Evolutionary conservation across 2,329 filamentous ascomycete species (phyloP), one percentile per base, ranked within the genome.

Genomic region (Curvularia spicifera): DNA sequence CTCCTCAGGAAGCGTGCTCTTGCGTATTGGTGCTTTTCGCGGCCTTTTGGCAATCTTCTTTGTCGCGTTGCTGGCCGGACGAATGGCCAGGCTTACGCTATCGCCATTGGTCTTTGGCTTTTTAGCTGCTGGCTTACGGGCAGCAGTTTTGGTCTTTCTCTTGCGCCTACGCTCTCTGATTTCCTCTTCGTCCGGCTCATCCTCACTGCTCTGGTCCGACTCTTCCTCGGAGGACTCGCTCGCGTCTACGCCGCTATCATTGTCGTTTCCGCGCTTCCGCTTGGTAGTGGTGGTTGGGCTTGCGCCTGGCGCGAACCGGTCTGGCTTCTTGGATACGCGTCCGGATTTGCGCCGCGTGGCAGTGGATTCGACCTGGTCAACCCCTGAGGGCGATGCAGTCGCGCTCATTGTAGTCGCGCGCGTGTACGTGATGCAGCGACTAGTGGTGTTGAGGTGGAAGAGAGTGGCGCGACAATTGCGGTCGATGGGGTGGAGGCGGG

Each of bases 81-180:
- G 80, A 47, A 87, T 81, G 12, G 86, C 84, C 49, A 89, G 76
- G 60, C 79, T 82, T 44, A 78, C 64, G 9, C 77, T 80, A 58
- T 82, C 80, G 50, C 81, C 80, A 63, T 83, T 81, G 28, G 83
- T 83, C 73, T 84, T 87, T 39, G 82, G 76, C 72, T 87, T 82
- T 62, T 85, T 85, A 64, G 76, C 71, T 37, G 73, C 76, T 9
- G 82, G 81, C 45, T 82, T 72, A 51, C 65, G 70, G 10, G 64
- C 67, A 35, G 62, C 42, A 8, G 60, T 51, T 50, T 72, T 74
- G 61, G 58, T 61, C 61, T 72, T 74, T 60, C 64, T 72, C 63
- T 70, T 76, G 56, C 71, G 70, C 59, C 69, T 67, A 51, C 69
- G 71, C 53, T 76, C 75, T 49, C 68, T 71, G 59, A 77, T 42